These are phyloP conservation scores for Coemansia sp. DNA, from an alignment of 192 early-diverging fungal species.

Conservation along the genomic window DNA sequence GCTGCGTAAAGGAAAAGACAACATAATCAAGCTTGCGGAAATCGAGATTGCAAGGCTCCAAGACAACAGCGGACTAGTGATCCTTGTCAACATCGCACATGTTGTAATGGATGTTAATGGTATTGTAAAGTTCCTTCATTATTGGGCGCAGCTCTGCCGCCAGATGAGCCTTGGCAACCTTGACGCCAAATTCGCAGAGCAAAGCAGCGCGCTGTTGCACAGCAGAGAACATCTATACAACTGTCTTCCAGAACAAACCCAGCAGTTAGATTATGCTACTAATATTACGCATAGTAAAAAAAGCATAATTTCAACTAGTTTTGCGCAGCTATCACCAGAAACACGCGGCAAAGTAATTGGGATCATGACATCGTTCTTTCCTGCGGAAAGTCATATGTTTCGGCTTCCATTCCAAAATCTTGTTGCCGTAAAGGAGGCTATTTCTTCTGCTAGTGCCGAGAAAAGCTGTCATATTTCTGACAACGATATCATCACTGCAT, in stretches of 20 bases:
- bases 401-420: constrained; percentile 4
- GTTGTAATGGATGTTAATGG: constrained; percentile 21
- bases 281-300: neutral
- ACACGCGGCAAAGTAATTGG: neutral
- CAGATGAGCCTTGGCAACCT: neutral
- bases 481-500: constrained; percentile 20
- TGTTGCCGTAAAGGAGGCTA: neutral
- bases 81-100: constrained; percentile 24
- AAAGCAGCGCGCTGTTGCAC: neutral
- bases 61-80: constrained; percentile 25
- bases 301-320: neutral
- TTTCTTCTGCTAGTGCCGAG: neutral
- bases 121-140: constrained; percentile 15
- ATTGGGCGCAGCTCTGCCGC: constrained; percentile 18
- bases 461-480: constrained; percentile 7
- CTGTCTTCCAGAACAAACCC: neutral
- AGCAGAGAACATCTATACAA: neutral
- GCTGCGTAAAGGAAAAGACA: neutral
- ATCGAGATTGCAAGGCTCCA: constrained; percentile 13
- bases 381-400: constrained; percentile 14
- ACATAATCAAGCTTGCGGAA: constrained; percentile 13
- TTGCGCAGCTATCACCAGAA: constrained; percentile 19
- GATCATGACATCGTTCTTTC: neutral
- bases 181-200: neutral
- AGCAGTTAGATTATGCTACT: neutral